Evolutionary conservation across 2,329 filamentous ascomycete genomes (phyloP), one percentile per base, ranked within the genome.

Genomic region (Beauveria scarabaeidicola): DNA sequence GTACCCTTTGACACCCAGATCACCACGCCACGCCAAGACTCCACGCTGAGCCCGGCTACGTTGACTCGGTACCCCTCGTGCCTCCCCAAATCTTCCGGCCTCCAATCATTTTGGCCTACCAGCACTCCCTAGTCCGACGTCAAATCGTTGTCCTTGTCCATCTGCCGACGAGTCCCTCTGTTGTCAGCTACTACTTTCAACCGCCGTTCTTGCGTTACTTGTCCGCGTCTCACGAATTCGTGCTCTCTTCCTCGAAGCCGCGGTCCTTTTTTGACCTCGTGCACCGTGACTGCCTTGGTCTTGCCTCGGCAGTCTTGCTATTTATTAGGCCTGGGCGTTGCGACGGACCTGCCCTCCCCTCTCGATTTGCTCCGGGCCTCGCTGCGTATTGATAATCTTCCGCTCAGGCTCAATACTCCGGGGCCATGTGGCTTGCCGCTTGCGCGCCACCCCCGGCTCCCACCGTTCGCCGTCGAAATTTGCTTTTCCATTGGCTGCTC

Each of bases 351-450:
- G 40, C 52, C 36, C 25, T 7, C n/a, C 52, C 36, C 25, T 23
- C 8, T 52, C 50, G 21, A 27, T 29, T 27, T 47, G 36, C 15
- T 43, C 36, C 10, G 19, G 15, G 3, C 21, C n/a, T 11, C 11
- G 43, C 41, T 48, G 15, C 19, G n/a, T n/a, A 25, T 5, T 56
- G 6, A 56, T 43, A 9, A 17, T 25, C n/a, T 25, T 44, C 23
- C 21, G 36, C 36, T 41, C 55, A 43, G 43, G 19, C 29, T 41
- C 32, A 25, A 19, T 29, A 27, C n/a, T 13, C 15, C 9, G n/a
- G 25, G 36, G 36, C 36, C 46, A 50, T 56, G n/a, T 58, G 55
- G 46, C 55, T 58, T 21, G 17, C 23, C 46, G 46, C 55, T 58
- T 21, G 17, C 23, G 15, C 44, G 55, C 55, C 46, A 51, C 46